Base-by-base conservation (phyloP, 1,284 basidiomycete genomes). In the Leccinum pallidistipes region DNA sequence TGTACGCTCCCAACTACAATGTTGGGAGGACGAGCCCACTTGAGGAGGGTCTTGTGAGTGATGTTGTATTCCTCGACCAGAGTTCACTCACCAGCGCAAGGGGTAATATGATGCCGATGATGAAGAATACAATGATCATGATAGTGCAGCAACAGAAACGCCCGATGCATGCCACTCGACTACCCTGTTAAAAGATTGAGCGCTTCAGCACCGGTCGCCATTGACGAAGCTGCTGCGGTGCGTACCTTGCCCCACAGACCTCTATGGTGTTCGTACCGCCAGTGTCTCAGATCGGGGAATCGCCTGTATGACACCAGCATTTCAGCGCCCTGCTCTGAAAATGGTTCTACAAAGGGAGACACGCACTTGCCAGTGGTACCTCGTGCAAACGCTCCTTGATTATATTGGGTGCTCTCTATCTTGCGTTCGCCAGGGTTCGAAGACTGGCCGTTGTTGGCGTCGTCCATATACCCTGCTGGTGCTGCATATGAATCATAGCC, bases 21-120 rank as follows among this genome's bases (percentile, higher is more conserved):
- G 63, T 86, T 84, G 0, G 93, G 93, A 6, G 93, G 93, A 32
- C 87, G 84, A 56, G 92, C 81, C 85, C 88, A 95, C 93, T 95
- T 56, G 62, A 32, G 51, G 45, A 54, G 18, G 63, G 24, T 64
- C 31, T 34, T n/a, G 5, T 71, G 4, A 74, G 52, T 55, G 52
- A 54, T 9, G 36, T 32, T 38, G n/a, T 7, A 4, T 54, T 49
- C n/a, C 38, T 53, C 29, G 27, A 40, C 14, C 38, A 29, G n/a
- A 56, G 34, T 50, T 18, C 29, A 62, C 86, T 74, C 69, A 95
- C 93, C 74, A 95, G 71, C 7, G 83, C 81, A 45, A 95, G 81
- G 0, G 90, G 78, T 21, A 95, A 80, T 16, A 92, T 66, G 55
- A 94, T 84, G 77, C 88, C 85, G 64, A 92, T 69, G 53, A 92